Evolutionary conservation across 768 basidiomycete genomes (phyloP), one percentile per base, ranked within the genome.

Genomic region (Lactifluus pinguis): DNA sequence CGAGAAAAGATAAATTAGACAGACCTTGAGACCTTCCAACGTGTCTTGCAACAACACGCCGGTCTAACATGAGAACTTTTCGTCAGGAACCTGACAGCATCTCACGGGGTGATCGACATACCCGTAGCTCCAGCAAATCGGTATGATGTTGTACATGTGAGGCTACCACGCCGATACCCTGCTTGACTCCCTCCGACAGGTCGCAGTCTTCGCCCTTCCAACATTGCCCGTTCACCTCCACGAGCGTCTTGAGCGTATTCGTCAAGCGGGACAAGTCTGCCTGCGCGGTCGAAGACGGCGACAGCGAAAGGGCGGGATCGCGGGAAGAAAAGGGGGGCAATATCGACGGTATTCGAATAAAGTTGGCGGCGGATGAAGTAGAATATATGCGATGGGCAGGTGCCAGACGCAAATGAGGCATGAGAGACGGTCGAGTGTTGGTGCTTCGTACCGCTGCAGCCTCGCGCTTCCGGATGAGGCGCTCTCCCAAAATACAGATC

Each of bases 381-480:
- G 72, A 53, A 70, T 36, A 47, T 21, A 63, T 57, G 64, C 65
- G 72, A 79, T 76, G 67, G 74, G 71, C 21, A 71, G 80, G 77
- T 68, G 70, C 69, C 56, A 87, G 83, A 57, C 77, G 72, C 75
- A 86, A 78, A 76, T 89, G 83, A 89, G 87, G 81, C 70, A 84
- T 75, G 75, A 80, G 82, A 72, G 78, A 72, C 73, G 80, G 81
- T 77, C 81, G 77, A 76, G 69, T 57, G 67, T 79, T 79, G 76
- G 83, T 70, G 73, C 73, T 74, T 77, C 90, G 83, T 87, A 89
- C 91, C 80, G 89, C 87, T 77, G 89, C 87, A 75, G 92, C 88
- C 79, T 95, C 89, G 69, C 91, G 84, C 74, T 95, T 83, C 73
- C 87, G 92, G 57, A 95, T 82, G 65, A 92, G 82, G 62, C 93